Evolutionary conservation across 75 land plant species (phyloP), one percentile per base, ranked within the genome.

Genomic region (Pinus albicaulis): DNA sequence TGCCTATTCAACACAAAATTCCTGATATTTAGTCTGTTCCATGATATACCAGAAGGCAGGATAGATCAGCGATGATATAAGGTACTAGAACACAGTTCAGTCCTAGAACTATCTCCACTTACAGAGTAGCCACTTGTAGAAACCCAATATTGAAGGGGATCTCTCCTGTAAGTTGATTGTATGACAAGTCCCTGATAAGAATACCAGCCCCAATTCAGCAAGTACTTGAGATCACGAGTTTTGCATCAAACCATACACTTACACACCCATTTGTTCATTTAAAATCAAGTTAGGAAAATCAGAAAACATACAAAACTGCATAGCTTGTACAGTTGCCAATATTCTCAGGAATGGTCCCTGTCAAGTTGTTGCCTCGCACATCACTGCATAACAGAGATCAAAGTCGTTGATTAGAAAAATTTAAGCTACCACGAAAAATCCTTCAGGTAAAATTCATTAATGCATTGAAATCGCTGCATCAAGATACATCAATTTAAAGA

Each of bases 111-210:
- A 16, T 19, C 17, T 68, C 19, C 53, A 88, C 96, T 73, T 92
- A 94, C 97, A 94, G 73, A 26, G 97, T 94, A 48, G 97, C 97
- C 19, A 94, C 94, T 86, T 94, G 95, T 62, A 96, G 81, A 65
- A 94, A 96, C 23, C 95, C 99, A 75, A 96, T 96, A 78, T 94
- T 96, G 80, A 86, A 96, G 22, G 99, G 99, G 76, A 96, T 94
- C 78, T 88, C 92, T 74, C 99, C 95, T 15, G 76, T 86, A 14
- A 96, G 78, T 15, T 82, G 86, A 74, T 96, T 96, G 74, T 90
- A 94, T 1, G 98, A 88, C 79, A 96, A 81, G 71, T 96, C 99
- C 80, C 97, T 93, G 74, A 69, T 4, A 36, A 69, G 71, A 76
- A 76, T 26, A 16, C 19, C 58, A 56, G 20, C 31, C 57, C 12